Percentiles rank a stretch among this genome's conserved stretches.
Conservation (phyloP, 2,329 filamentous ascomycete genomes). For the Fusarium devonianum region DNA sequence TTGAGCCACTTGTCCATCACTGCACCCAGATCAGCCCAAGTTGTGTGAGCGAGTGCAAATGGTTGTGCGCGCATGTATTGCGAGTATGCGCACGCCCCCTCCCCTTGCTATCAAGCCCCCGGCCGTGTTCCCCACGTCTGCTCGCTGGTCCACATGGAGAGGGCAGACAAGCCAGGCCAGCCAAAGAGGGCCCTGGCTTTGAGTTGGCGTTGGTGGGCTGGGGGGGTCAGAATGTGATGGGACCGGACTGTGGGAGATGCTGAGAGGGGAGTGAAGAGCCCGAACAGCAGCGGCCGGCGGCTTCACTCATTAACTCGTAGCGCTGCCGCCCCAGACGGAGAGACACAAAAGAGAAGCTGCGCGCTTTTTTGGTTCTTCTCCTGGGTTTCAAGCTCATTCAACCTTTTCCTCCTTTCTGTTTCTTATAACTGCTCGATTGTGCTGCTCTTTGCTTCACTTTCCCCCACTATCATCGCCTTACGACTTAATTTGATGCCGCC, state of each 20-base stretch:
- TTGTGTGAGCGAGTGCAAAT: constrained; percentile 1
- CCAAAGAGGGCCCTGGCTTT: constrained; percentile 29
- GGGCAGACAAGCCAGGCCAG: constrained; percentile 17
- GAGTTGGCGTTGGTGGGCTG: constrained; percentile 28
- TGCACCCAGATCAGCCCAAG: neutral
- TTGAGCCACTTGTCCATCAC: constrained; percentile 19
- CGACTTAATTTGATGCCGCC: constrained; percentile 33
- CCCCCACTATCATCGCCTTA: constrained; percentile 9
- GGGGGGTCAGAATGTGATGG: constrained; percentile 25
- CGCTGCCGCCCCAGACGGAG: constrained; percentile 27
- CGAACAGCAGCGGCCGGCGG: constrained; percentile 31
- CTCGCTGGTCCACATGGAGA: constrained; percentile 24
- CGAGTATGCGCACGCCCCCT: constrained; percentile 29
- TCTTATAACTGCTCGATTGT: constrained; percentile 8
- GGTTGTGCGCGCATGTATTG: constrained; percentile 19
- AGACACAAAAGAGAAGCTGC: constrained; percentile 40
- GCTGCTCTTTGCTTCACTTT: constrained; percentile 21
- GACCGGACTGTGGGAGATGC: constrained; percentile 32
- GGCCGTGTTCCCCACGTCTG: constrained; percentile 30
- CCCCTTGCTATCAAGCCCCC: constrained; percentile 22
- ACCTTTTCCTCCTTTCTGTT: constrained; percentile 6
- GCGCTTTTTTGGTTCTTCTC: constrained; percentile 36
- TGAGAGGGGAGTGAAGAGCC: constrained; percentile 14
- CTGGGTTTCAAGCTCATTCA: constrained; percentile 9
- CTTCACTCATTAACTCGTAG: constrained; percentile 41